Conservation (phyloP, 331 rosid species). For the Spiraea crenata region DNA sequence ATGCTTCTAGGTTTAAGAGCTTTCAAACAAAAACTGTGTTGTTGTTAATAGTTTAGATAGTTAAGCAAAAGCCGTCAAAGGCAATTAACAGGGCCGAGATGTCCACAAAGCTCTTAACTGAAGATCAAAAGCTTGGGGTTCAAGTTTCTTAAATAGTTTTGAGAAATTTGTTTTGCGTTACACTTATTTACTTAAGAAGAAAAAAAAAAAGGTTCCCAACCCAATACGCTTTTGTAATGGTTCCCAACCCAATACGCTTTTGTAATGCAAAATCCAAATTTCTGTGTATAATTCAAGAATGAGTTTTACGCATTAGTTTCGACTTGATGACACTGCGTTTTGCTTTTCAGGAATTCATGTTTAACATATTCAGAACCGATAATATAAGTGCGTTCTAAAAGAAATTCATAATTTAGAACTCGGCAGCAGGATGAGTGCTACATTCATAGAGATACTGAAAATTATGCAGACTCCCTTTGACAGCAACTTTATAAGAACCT, state of each 20-base stretch:
- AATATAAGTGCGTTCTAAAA: too few species aligned
- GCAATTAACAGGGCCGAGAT: not conserved
- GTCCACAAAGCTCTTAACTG: not conserved
- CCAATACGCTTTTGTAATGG: not conserved
- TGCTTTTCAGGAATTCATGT: too few species aligned
- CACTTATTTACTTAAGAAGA: not conserved
- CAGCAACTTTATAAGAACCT: too few species aligned
- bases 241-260: not conserved
- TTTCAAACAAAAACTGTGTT: not conserved
- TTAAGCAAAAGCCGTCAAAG: not conserved
- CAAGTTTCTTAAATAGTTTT: not conserved
- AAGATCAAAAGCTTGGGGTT: not conserved
- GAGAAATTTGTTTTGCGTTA: not conserved
- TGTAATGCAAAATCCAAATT: not conserved
- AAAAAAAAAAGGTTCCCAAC: not conserved
- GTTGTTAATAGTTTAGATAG: not conserved
- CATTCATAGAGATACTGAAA: too few species aligned
- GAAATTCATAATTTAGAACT: too few species aligned
- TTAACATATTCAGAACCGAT: too few species aligned
- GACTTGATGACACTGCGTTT: too few species aligned
- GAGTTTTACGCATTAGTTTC: too few species aligned
- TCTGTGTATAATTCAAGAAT: not conserved
- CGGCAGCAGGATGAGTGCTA: too few species aligned
- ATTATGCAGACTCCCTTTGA: too few species aligned
- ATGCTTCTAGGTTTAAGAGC: conserved; percentile 9